Evolutionary conservation across 1,139 yeast genomes (phyloP), one percentile per base, ranked within the genome.

Genomic region (Pneumocystis carinii): DNA sequence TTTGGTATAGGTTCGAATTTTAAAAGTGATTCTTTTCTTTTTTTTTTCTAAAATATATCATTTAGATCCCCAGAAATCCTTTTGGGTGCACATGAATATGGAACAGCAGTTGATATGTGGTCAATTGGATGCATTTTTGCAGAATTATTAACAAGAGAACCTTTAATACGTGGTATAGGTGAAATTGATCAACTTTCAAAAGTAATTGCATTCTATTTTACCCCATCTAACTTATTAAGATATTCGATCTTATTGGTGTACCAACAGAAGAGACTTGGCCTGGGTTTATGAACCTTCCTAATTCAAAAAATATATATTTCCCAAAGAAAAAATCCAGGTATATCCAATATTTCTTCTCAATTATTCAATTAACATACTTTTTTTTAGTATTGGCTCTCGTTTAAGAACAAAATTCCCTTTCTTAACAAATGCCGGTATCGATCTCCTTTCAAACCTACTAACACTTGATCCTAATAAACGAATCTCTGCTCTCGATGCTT

Each of bases 401-500:
- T 60, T 67, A n/a, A 64, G 65, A 27, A 27, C 65, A 15, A 63
- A 63, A 57, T 64, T 66, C 35, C 66, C 67, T 2, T 59, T 63
- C 12, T 42, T 68, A 3, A 64, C 69, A 10, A 55, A 64, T 1
- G 61, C 65, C 5, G 90, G 96, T 63, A 77, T 86, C 38, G 80
- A 82, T 64, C 76, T 94, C 35, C 75, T 94, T 42, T 75, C 81
- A 53, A 80, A 81, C 53, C 73, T 94, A 59, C 74, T 94, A 58
- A 85, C 81, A 64, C 90, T 90, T 71, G 96, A 94, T 71, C 98
- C 99, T 0, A 79, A 84, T n/a, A 76, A 77, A 32, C 78, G 99
- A 65, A 74, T 87, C 39, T 84, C 89, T 29, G 96, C 97, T 0
- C 79, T 80, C 60, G 83, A 82, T 65, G 87, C 96, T 0, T 74